Evolutionary conservation across 2,329 filamentous ascomycete genomes (phyloP), one percentile per base, ranked within the genome.

Genomic region (Sodiomyces alkalinus): DNA sequence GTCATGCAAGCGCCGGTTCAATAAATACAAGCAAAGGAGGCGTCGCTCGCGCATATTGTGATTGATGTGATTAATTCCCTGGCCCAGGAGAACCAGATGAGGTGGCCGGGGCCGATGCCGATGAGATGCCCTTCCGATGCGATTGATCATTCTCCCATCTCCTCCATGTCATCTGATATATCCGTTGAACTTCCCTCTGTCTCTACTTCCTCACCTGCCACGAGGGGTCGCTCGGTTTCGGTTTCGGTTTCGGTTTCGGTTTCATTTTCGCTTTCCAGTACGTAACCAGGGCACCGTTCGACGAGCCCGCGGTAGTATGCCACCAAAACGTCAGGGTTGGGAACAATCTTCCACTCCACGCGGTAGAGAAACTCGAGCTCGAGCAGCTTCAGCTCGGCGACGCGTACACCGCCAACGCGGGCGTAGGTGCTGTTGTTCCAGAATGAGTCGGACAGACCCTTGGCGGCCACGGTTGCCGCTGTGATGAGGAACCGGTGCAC

Each of bases 371-470:
- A 93, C 44, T 98, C 90, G 17, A 98, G 64, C 51, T 98, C 90
- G 7, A 98, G 60, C 32, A 94, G 61, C 33, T 90, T 92, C 38
- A 98, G 58, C 52, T 98, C 90, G 27, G 79, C 74, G 20, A 94
- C 66, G 39, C 82, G 85, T 27, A 98, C 85, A 37, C 90, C 90
- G 5, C 90, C 90, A 1, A 98, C 86, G 31, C 83, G 69, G 20
- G 90, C 86, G 49, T 98, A 98, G 1, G 87, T 92, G 17, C 82
- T 82, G 53, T 98, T 98, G 37, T 92, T 96, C 85, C 90, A 94
- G 50, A 98, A 98, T 17, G 80, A 85, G 51, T 98, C 90, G 18
- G 85, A 94, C 9, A 98, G 66, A 1, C 90, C 90, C 53, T 98
- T 98, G 32, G 86, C 83, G 6, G 87, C 90, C 4, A 98, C 90